A percentile compares a stretch with the other conserved stretches of the same genome.
Evolutionary conservation across 2,329 filamentous ascomycete species (phyloP).

Genomic region (Scytalidium lignicola): DNA sequence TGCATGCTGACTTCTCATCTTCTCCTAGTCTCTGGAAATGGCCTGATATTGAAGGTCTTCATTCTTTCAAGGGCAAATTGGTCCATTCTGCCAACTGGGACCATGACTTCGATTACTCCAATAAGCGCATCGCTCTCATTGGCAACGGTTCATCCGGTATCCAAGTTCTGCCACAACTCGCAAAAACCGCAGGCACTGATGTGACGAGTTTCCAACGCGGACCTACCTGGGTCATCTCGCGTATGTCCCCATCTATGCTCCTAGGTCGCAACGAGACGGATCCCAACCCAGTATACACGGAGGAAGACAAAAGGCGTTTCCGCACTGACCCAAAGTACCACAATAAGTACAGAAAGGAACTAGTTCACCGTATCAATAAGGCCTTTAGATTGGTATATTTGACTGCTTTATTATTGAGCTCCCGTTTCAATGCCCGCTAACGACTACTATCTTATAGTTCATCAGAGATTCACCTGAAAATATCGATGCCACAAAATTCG

Average conservation of each 20-base stretch:
- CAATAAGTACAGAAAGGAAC: constrained; percentile 1
- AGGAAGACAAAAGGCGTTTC: constrained; percentile 6
- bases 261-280: not conserved
- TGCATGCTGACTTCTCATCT: constrained; percentile 33
- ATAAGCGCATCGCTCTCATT: constrained; percentile 45
- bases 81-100: constrained; percentile 54
- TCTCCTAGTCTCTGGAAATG: constrained; percentile 32
- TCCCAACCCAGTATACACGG: constrained; percentile 3
- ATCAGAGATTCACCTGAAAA: not conserved
- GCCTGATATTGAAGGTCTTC: constrained; percentile 45
- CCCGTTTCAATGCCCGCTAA: too few species aligned
- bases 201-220: constrained; percentile 27
- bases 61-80: constrained; percentile 45
- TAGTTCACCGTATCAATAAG: constrained; percentile 19
- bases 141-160: constrained; percentile 52
- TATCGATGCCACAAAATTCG: too few species aligned
- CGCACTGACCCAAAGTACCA: constrained; percentile 13
- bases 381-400: constrained; percentile 17
- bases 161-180: constrained; percentile 45
- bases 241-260: constrained; percentile 15
- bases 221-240: constrained; percentile 44
- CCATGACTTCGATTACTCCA: constrained; percentile 39
- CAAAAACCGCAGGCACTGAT: constrained; percentile 28
- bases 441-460: too few species aligned
- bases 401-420: too few species aligned